A percentile compares a stretch with the other conserved stretches of the same genome.
Conservation (phyloP, 202 grass and related monocot species). For the Zoysia matrella region DNA sequence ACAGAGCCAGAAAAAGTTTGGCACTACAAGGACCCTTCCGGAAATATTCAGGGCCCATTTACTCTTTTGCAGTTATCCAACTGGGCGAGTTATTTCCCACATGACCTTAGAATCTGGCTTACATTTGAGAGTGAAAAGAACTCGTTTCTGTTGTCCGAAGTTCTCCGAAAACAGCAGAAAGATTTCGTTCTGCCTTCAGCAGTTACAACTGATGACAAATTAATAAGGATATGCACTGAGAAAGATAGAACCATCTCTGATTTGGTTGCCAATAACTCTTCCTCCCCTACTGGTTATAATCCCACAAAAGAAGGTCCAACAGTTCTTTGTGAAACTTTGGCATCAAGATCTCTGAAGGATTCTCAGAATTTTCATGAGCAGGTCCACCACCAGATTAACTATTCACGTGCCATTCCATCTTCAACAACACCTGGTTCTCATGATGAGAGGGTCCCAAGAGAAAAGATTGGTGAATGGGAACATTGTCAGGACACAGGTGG, state of each 20-base stretch:
- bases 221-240: constrained; percentile 36
- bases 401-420: constrained; percentile 45
- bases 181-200: constrained; percentile 47
- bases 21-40: constrained; percentile 88
- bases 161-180: constrained; percentile 62
- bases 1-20: not conserved
- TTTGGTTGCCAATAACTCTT: constrained; percentile 37
- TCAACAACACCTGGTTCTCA: constrained; percentile 39
- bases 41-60: constrained; percentile 90
- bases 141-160: constrained; percentile 74
- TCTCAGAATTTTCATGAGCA: constrained; percentile 44
- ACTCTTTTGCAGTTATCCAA: constrained; percentile 82
- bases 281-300: constrained; percentile 49
- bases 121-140: constrained; percentile 87
- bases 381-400: constrained; percentile 31
- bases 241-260: constrained; percentile 47
- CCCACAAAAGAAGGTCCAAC: constrained; percentile 38
- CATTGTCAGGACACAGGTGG: constrained; percentile 38
- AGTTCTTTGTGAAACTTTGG: constrained; percentile 41
- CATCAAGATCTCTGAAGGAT: constrained; percentile 42
- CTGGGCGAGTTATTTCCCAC: constrained; percentile 76
- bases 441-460: constrained; percentile 37
- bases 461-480: constrained; percentile 44
- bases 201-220: constrained; percentile 44
- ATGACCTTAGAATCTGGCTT: constrained; percentile 78